Evolutionary conservation across 2,329 filamentous ascomycete species (phyloP).

Genomic region (Neofusicoccum ribis): DNA sequence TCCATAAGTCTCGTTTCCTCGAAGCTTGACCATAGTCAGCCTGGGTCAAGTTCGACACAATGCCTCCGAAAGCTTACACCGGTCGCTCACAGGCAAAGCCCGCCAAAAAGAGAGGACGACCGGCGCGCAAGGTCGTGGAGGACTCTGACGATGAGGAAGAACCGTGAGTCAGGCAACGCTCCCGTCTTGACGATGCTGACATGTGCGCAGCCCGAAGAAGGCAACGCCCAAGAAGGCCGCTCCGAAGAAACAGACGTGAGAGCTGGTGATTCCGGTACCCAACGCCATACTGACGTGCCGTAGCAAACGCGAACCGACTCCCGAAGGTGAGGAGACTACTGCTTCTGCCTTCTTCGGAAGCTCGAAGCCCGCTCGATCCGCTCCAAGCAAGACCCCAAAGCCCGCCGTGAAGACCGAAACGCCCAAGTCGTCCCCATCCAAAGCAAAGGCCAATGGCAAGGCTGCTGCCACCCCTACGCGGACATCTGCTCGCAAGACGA

Average conservation of each 20-base stretch:
- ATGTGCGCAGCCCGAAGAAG: slow-evolving; percentile 35
- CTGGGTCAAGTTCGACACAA: not conserved
- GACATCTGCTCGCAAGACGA: slow-evolving; percentile 43
- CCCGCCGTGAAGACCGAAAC: slow-evolving; percentile 39
- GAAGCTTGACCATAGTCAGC: not conserved
- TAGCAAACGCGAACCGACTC: slow-evolving; percentile 51
- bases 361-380: slow-evolving; percentile 56
- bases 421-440: slow-evolving; percentile 37
- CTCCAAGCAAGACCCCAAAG: slow-evolving; percentile 38
- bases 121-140: slow-evolving; percentile 53
- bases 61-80: not conserved
- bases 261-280: not conserved
- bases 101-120: slow-evolving; percentile 43
- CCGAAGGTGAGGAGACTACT: slow-evolving; percentile 58
- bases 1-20: not conserved
- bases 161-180: slow-evolving; percentile 30
- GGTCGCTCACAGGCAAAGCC: slow-evolving; percentile 27
- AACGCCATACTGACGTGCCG: not conserved
- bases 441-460: slow-evolving; percentile 34
- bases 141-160: slow-evolving; percentile 74
- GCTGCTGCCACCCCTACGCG: slow-evolving; percentile 35
- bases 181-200: slow-evolving; percentile 25
- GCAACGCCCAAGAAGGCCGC: slow-evolving; percentile 57
- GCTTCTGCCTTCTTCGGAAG: slow-evolving; percentile 64
- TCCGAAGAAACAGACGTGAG: slow-evolving; percentile 58